Percentiles rank a stretch among this genome's conserved stretches.
phyloP scores from a whole-genome alignment of 2,329 filamentous ascomycete genomes.

The Penicillium corylophilum region DNA sequence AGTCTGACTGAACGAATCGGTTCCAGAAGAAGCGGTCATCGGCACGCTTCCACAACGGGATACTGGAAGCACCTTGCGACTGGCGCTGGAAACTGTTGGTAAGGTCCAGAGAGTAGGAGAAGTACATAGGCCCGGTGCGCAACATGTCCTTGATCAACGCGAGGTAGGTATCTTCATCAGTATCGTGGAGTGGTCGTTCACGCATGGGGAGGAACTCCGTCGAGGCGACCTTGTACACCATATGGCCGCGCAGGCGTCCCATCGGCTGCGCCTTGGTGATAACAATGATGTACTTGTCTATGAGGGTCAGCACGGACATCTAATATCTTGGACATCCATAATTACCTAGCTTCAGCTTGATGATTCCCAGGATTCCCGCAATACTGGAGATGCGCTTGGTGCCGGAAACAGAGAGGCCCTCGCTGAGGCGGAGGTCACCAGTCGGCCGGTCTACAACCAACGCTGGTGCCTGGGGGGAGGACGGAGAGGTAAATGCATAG shows the following conservation, averaged over 20 bases:
- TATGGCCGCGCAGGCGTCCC: constrained; percentile 89
- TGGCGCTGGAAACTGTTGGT: constrained; percentile 97
- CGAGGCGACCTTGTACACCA: constrained; percentile 87
- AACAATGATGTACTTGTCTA: constrained; percentile 92
- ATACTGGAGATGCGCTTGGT: constrained; percentile 89
- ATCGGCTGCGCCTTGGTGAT: constrained; percentile 93
- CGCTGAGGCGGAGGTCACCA: constrained; percentile 81
- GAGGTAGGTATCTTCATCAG: constrained; percentile 91
- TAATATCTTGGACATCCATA: constrained; percentile 8
- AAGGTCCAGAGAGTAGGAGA: constrained; percentile 94
- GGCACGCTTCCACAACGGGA: constrained; percentile 84
- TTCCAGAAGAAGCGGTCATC: constrained; percentile 99
- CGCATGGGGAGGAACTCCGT: constrained; percentile 93
- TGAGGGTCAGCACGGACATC: constrained; percentile 16
- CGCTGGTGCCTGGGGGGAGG: constrained; percentile 82
- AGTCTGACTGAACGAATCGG: constrained; percentile 81
- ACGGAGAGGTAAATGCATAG: constrained; percentile 96
- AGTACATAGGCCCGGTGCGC: constrained; percentile 88
- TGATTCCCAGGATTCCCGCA: constrained; percentile 88
- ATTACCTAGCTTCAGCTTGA: constrained; percentile 87
- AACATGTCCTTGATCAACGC: constrained; percentile 77
- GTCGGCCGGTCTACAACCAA: constrained; percentile 89
- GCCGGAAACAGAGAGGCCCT: constrained; percentile 67
- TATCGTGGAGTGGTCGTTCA: constrained; percentile 85
- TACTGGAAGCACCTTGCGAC: constrained; percentile 67